Conservation (phyloP, 1,284 basidiomycete species). For the Sphaerobolus stellatus region DNA sequence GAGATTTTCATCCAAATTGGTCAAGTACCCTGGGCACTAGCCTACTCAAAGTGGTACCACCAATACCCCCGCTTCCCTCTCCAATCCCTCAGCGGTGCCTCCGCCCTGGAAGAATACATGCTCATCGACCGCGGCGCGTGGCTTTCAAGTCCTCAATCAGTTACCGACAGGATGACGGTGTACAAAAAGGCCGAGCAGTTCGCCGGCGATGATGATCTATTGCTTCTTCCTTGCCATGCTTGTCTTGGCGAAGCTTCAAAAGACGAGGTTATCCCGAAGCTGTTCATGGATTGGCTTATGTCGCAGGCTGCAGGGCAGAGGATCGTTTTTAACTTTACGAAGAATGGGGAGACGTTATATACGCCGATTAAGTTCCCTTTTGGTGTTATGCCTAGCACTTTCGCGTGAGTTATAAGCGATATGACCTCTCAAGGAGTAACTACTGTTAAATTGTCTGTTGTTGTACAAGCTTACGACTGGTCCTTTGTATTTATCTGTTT, state of each 20-base stretch:
- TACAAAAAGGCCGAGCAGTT: slow-evolving; percentile 32
- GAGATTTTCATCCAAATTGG: slow-evolving; percentile 47
- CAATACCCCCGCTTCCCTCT: slow-evolving; percentile 50
- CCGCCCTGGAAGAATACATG: slow-evolving; percentile 47
- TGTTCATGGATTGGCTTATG: slow-evolving; percentile 45
- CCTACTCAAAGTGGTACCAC: slow-evolving; percentile 55
- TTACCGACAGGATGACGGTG: slow-evolving; percentile 32
- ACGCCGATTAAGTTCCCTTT: too few species aligned
- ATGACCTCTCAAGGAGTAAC: too few species aligned
- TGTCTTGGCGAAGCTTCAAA: slow-evolving; percentile 31
- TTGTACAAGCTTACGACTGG: too few species aligned
- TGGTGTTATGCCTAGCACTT: too few species aligned
- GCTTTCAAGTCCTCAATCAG: slow-evolving; percentile 36
- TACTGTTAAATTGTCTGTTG: too few species aligned
- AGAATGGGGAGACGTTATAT: slow-evolving; percentile 23
- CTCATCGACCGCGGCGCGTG: slow-evolving; percentile 44
- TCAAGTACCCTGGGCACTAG: slow-evolving; percentile 51
- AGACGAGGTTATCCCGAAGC: slow-evolving; percentile 27
- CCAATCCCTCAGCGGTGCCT: slow-evolving; percentile 45
- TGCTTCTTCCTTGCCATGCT: slow-evolving; percentile 46
- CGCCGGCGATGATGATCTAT: slow-evolving; percentile 30
- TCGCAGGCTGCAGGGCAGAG: slow-evolving; percentile 38
- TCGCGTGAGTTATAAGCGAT: too few species aligned
- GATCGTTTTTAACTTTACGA: slow-evolving; percentile 38
- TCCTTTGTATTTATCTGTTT: too few species aligned